Evolutionary conservation across 352 stramenopile species (phyloP).

Genomic region (Plasmopara muralis): DNA sequence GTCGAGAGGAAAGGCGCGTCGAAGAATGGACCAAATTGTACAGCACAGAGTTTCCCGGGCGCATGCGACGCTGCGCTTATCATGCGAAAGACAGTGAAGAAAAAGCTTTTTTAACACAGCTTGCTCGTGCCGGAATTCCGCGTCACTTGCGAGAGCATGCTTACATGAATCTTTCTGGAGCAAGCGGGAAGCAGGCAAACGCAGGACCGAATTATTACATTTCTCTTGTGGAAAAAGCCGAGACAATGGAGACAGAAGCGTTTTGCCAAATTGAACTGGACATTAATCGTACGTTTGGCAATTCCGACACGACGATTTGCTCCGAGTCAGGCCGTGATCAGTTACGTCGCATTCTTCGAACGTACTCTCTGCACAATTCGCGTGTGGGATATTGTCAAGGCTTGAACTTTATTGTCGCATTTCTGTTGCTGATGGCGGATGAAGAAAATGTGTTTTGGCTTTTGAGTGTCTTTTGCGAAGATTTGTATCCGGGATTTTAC

Average conservation of each 20-base stretch:
- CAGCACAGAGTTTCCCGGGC: slow-evolving; percentile 35
- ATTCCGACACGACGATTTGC: slow-evolving; percentile 58
- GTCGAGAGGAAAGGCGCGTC: slow-evolving; percentile 57
- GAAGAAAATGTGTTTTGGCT: slow-evolving; percentile 89
- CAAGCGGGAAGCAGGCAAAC: slow-evolving; percentile 47
- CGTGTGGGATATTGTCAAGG: slow-evolving; percentile 83
- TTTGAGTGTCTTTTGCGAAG: slow-evolving; percentile 83
- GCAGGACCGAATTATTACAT: slow-evolving; percentile 45
- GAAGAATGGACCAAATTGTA: slow-evolving; percentile 56
- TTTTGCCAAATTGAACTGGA: slow-evolving; percentile 85
- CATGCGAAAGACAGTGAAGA: slow-evolving; percentile 27
- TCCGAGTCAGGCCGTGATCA: slow-evolving; percentile 42
- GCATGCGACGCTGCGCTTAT: slow-evolving; percentile 23
- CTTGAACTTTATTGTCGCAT: slow-evolving; percentile 87
- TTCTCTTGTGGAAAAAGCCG: slow-evolving; percentile 36
- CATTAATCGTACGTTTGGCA: slow-evolving; percentile 80
- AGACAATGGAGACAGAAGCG: slow-evolving; percentile 38
- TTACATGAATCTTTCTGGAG: slow-evolving; percentile 67
- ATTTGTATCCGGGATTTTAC: slow-evolving; percentile 86
- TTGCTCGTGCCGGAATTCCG: slow-evolving; percentile 50
- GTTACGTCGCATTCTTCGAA: slow-evolving; percentile 64
- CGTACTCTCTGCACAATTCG: slow-evolving; percentile 77
- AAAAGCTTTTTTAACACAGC: slow-evolving; percentile 27
- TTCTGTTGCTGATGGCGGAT: slow-evolving; percentile 68
- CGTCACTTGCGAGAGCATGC: slow-evolving; percentile 55